Evolutionary conservation across 1,139 yeast genomes (phyloP).

Genomic region (Taiozyma sp.): DNA sequence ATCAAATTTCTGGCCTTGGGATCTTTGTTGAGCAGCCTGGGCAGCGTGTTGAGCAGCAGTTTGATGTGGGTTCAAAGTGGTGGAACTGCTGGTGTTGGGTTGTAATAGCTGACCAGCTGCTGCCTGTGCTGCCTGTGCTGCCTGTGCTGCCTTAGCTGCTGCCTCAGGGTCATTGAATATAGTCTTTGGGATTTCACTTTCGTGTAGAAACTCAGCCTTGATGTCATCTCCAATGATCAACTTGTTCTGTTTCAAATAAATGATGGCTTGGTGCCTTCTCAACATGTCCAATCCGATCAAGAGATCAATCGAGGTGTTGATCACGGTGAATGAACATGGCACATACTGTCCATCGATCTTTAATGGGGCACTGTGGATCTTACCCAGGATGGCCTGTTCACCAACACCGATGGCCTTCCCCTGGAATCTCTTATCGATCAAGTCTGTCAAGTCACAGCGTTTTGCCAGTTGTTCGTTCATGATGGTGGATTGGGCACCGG

Average conservation of each 20-base stretch:
- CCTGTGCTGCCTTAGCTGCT: slow-evolving; percentile 6
- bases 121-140: not conserved
- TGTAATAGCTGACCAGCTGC: not conserved
- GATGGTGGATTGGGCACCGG: slow-evolving; percentile 92
- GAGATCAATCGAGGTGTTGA: slow-evolving; percentile 72
- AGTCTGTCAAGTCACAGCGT: slow-evolving; percentile 59
- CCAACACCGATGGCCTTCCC: slow-evolving; percentile 95
- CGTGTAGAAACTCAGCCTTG: slow-evolving; percentile 69
- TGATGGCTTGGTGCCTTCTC: slow-evolving; percentile 78
- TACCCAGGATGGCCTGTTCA: slow-evolving; percentile 69
- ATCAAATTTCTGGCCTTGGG: slow-evolving; percentile 19
- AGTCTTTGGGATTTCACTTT: slow-evolving; percentile 60
- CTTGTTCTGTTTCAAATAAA: slow-evolving; percentile 68
- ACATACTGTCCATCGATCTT: slow-evolving; percentile 62
- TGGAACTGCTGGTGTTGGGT: not conserved
- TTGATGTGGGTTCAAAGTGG: slow-evolving; percentile 6
- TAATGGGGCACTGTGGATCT: slow-evolving; percentile 86
- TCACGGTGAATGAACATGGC: slow-evolving; percentile 80
- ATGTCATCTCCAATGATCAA: slow-evolving; percentile 62
- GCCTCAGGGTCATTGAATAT: slow-evolving; percentile 9
- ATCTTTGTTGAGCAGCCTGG: slow-evolving; percentile 7
- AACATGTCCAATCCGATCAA: slow-evolving; percentile 59
- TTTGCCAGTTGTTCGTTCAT: slow-evolving; percentile 76
- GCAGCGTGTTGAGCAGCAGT: slow-evolving; percentile 12
- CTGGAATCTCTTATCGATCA: slow-evolving; percentile 76